These are phyloP conservation scores for Danielia reshetovae DNA, from an alignment of 805 yeast genomes.

Conservation along the genomic window DNA sequence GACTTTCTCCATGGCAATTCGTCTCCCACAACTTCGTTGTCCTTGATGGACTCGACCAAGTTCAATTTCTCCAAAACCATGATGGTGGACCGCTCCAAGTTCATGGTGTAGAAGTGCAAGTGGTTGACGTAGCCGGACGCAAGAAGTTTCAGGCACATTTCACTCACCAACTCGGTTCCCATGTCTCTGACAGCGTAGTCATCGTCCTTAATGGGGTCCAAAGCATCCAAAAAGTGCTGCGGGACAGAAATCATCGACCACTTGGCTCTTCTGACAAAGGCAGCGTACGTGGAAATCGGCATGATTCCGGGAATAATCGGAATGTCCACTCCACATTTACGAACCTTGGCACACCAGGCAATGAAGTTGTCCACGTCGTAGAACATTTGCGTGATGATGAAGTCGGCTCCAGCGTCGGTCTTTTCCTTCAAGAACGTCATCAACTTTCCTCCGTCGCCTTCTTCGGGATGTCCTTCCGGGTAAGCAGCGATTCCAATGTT, in stretches of 20 bases:
- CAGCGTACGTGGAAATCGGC: slow-evolving; percentile 96
- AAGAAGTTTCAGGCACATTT: slow-evolving; percentile 73
- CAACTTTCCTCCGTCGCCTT: slow-evolving; percentile 44
- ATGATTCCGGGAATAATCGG: slow-evolving; percentile 97
- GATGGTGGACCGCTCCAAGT: slow-evolving; percentile 84
- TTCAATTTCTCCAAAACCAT: slow-evolving; percentile 79
- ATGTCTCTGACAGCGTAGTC: slow-evolving; percentile 81
- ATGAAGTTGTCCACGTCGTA: slow-evolving; percentile 87
- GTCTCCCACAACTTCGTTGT: slow-evolving; percentile 38
- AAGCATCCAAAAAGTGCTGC: slow-evolving; percentile 56
- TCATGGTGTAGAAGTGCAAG: slow-evolving; percentile 96
- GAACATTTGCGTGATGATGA: slow-evolving; percentile 95
- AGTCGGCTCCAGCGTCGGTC: slow-evolving; percentile 91
- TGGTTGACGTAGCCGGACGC: slow-evolving; percentile 75
- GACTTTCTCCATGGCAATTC: slow-evolving; percentile 89
- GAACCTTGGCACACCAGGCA: slow-evolving; percentile 70
- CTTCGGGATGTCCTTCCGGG: slow-evolving; percentile 97
- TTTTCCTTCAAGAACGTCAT: slow-evolving; percentile 74
- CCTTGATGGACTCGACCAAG: slow-evolving; percentile 44
- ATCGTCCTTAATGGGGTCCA: slow-evolving; percentile 85
- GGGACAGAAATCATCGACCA: slow-evolving; percentile 92
- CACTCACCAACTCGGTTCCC: slow-evolving; percentile 78
- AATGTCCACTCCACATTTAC: slow-evolving; percentile 67
- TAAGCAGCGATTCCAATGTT: slow-evolving; percentile 96
- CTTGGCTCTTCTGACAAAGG: slow-evolving; percentile 87